These are phyloP conservation scores for Mycena vulgaris DNA, from an alignment of 768 basidiomycete species.

Conservation along the genomic window DNA sequence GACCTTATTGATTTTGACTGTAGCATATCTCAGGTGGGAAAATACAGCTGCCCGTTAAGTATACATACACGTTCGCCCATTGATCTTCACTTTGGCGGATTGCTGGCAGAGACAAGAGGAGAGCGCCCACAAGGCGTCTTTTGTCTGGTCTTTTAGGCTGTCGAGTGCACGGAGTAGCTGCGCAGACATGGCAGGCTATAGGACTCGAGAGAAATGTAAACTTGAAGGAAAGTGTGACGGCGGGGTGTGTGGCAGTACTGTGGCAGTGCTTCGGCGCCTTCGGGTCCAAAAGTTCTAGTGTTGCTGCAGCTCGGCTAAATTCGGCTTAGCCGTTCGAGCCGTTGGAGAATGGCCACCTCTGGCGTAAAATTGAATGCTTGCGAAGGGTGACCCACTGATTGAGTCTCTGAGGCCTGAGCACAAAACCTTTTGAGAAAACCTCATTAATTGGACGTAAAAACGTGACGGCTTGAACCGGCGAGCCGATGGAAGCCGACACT, in stretches of 20 bases:
- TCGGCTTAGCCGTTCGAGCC: no score
- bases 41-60: conserved; percentile 9
- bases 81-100: conserved; percentile 93
- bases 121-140: conserved; percentile 87
- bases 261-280: no score
- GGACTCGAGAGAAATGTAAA: neutral
- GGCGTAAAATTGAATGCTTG: no score
- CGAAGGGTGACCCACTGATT: no score
- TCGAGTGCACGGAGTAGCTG: conserved; percentile 66
- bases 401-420: no score
- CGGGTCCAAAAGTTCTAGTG: no score
- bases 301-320: no score
- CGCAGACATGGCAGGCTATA: conserved; percentile 36
- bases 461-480: no score
- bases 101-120: conserved; percentile 87
- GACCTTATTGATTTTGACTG: conserved; percentile 92
- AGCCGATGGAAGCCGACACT: no score
- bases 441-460: no score
- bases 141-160: conserved; percentile 78
- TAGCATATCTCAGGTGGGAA: conserved; percentile 15
- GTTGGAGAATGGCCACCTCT: no score
- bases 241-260: neutral
- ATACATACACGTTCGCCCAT: conserved; percentile 86
- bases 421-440: no score
- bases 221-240: conserved; percentile 5